phyloP scores from a whole-genome alignment of 108 stramenopile genomes.

The Cyclostephanos invisitatus region DNA sequence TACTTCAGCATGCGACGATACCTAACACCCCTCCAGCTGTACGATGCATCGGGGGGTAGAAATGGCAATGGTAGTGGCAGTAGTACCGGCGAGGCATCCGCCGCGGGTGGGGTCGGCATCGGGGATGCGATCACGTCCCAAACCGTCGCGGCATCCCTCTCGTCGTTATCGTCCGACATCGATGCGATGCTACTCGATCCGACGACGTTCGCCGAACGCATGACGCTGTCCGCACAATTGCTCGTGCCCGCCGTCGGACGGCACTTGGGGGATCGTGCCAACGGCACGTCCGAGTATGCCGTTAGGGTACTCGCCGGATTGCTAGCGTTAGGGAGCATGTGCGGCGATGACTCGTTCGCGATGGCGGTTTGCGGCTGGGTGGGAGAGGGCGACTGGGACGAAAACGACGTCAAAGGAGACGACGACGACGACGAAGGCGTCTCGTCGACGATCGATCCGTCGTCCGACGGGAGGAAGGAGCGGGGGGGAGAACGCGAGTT shows the following conservation, averaged over 20 bases:
- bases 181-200: conserved; percentile 46
- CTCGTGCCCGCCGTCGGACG: conserved; percentile 67
- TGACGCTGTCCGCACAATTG: conserved; percentile 61
- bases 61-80: conserved; percentile 22
- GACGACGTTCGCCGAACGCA: conserved; percentile 41
- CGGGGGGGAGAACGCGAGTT: conserved; percentile 1
- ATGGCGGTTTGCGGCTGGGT: conserved; percentile 25
- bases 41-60: conserved; percentile 41
- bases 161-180: conserved; percentile 67
- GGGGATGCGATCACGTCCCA: conserved; percentile 33
- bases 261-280: conserved; percentile 54
- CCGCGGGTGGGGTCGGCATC: conserved; percentile 41
- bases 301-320: conserved; percentile 62
- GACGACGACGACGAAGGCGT: conserved; percentile 12
- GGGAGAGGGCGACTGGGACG: conserved; percentile 27
- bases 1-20: conserved; percentile 82
- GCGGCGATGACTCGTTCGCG: conserved; percentile 48
- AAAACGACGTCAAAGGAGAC: background rate
- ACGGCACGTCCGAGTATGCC: conserved; percentile 63
- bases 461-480: background rate
- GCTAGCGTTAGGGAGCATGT: conserved; percentile 62
- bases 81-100: background rate
- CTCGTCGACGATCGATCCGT: conserved; percentile 14
- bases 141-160: conserved; percentile 69
- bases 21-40: conserved; percentile 72